A percentile compares a stretch with the other conserved stretches of the same genome.
phyloP scores from a whole-genome alignment of 73 alveolate species.

The Loxodes magnus region DNA sequence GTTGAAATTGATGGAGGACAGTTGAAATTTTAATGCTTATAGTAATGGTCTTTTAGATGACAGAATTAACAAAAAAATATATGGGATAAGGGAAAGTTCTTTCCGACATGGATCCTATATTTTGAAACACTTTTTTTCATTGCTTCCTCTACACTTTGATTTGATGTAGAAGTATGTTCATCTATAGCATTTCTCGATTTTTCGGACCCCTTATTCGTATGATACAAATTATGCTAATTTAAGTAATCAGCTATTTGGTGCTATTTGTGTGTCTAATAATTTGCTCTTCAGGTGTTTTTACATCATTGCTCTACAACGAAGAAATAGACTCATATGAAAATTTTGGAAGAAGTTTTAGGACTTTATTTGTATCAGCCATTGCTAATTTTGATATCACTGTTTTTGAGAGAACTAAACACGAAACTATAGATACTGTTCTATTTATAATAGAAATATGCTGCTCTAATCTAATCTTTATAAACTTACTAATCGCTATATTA shows the following conservation, averaged over 20 bases:
- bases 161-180: not conserved
- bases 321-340: not conserved
- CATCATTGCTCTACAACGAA: not conserved
- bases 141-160: not conserved
- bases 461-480: conserved; percentile 39
- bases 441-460: conserved; percentile 33
- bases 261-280: not conserved
- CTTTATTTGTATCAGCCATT: too few relatives aligned
- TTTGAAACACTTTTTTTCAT: not conserved
- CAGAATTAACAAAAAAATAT: not conserved
- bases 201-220: conserved; percentile 7
- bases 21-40: conserved; percentile 2
- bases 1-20: not conserved
- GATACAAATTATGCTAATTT: not conserved
- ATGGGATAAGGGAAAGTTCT: conserved; percentile 12
- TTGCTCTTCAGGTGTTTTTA: conserved; percentile 7
- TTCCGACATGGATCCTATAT: not conserved
- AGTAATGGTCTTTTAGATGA: not conserved
- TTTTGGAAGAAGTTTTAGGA: not conserved
- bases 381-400: not conserved
- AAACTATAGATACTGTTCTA: conserved; percentile 24
- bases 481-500: conserved; percentile 41
- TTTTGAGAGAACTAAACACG: not conserved
- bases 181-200: not conserved
- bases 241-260: conserved; percentile 1